These are phyloP conservation scores for Fusarium haematococcum DNA, from an alignment of 2,329 filamentous ascomycete genomes.

Conservation along the genomic window DNA sequence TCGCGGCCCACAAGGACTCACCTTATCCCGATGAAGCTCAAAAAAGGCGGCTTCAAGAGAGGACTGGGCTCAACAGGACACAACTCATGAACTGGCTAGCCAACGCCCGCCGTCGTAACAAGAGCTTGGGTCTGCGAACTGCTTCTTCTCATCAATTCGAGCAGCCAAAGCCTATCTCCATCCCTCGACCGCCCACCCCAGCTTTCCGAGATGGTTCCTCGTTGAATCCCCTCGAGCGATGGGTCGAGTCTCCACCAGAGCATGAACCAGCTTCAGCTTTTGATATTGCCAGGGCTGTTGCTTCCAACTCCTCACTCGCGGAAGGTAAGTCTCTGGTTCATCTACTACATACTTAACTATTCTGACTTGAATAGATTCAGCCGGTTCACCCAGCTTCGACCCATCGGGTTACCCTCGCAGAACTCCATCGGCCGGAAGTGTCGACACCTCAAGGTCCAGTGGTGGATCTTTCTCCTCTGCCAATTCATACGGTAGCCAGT, in stretches of 20 bases:
- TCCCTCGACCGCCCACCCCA: conserved; percentile 59
- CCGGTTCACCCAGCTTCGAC: conserved; percentile 59
- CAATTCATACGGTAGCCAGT: conserved; percentile 63
- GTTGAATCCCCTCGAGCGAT: conserved; percentile 47
- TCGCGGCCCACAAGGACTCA: conserved; percentile 77
- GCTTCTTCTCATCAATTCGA: not conserved
- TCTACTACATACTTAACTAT: not conserved
- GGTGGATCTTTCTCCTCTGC: conserved; percentile 55
- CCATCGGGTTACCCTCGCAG: conserved; percentile 52
- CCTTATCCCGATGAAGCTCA: conserved; percentile 88
- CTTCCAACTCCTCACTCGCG: conserved; percentile 12
- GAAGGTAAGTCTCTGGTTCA: conserved; percentile 39
- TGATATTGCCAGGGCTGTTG: conserved; percentile 45
- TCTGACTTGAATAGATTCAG: conserved; percentile 60
- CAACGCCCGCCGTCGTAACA: conserved; percentile 83
- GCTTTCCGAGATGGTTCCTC: conserved; percentile 25
- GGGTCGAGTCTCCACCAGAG: conserved; percentile 49
- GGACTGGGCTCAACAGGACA: conserved; percentile 80
- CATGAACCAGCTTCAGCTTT: conserved; percentile 46
- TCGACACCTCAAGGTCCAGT: conserved; percentile 66
- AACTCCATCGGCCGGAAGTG: conserved; percentile 65
- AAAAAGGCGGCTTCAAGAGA: conserved; percentile 77
- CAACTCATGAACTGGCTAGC: conserved; percentile 92
- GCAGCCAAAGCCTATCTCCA: conserved; percentile 61
- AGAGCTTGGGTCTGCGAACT: conserved; percentile 57